Evolutionary conservation across 192 early-diverging fungal genomes (phyloP).

Genomic region (Entrophospora sp.): DNA sequence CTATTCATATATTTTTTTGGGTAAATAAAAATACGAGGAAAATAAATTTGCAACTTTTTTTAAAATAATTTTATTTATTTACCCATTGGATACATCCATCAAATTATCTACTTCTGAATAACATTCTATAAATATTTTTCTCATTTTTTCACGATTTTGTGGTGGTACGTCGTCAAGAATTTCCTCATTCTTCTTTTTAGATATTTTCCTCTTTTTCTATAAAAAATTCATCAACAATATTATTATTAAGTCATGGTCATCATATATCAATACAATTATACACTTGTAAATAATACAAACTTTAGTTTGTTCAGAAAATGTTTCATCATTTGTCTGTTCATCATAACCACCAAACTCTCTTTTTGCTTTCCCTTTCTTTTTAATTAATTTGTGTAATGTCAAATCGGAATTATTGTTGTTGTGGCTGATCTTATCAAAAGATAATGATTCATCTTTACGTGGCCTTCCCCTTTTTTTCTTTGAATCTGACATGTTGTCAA

Average conservation of each 20-base stretch:
- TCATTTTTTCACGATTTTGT: conserved; percentile 46
- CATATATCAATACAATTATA: too few relatives aligned
- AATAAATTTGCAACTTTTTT: neutral
- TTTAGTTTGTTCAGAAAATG: too few relatives aligned
- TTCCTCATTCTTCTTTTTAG: conserved; percentile 16
- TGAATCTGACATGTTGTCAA: conserved; percentile 17
- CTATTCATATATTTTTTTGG: neutral
- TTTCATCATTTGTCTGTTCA: neutral
- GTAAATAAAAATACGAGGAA: neutral
- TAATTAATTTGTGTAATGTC: too few relatives aligned
- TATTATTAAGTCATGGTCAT: too few relatives aligned
- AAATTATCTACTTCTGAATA: conserved; percentile 57
- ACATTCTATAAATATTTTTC: conserved; percentile 41
- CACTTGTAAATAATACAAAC: too few relatives aligned
- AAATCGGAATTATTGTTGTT: too few relatives aligned
- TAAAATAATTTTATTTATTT: conserved; percentile 4
- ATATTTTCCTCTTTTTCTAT: conserved; percentile 26
- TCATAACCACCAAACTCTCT: neutral
- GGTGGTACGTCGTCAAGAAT: conserved; percentile 42
- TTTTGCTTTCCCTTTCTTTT: conserved; percentile 15
- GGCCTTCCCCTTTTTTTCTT: conserved; percentile 37
- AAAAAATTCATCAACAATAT: neutral
- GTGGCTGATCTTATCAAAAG: conserved; percentile 22
- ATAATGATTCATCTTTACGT: conserved; percentile 28
- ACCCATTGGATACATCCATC: conserved; percentile 38